Base-by-base conservation (phyloP, 2,329 filamentous ascomycete species). In the Shiraia bambusicola region DNA sequence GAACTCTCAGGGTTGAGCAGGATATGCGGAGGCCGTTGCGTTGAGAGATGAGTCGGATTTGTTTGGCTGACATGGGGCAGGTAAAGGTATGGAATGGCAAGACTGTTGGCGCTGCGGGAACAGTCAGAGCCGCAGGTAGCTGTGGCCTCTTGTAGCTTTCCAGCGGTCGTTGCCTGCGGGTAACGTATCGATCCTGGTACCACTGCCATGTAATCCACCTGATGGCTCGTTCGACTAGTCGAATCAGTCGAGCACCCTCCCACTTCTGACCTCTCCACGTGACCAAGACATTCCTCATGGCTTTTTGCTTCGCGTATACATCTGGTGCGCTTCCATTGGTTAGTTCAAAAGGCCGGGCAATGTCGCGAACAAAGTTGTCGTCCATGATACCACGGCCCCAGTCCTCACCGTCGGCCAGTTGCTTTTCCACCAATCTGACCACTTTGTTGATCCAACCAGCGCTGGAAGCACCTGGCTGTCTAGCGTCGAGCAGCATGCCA, bases 11-110 rank as follows among this genome's bases (percentile, higher is more conserved):
- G 0, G 93, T 95, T 3, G 90, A 93, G 52, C 86, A 90, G 0
- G 92, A 95, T 57, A 98, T 97, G 28, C 93, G 84, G 24, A 94
- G 77, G 2, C 89, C 93, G 63, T 98, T 98, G 16, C 93, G 82
- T 66, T 97, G 92, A 7, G 93, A 97, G 50, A 98, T 98, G 61
- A 87, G 81, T 12, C 93, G 86, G 45, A 98, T 89, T 54, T 96
- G 88, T 65, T 87, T 89, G 3, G 93, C 90, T 6, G 88, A 90
- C 52, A 98, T 76, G 0, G 93, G 93, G 52, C 88, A 95, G 1
- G 93, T 98, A 61, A 98, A 98, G 0, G 93, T 97, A 67, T 98
- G 93, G 62, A 98, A 98, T 0, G 93, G 93, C 1, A 98, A 76
- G 1, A 98, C 91, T 0, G 93, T 98, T 2, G 93, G 93, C 5